These are phyloP conservation scores for Byssochlamys sp. DNA, from an alignment of 2,329 filamentous ascomycete species.

Conservation along the genomic window DNA sequence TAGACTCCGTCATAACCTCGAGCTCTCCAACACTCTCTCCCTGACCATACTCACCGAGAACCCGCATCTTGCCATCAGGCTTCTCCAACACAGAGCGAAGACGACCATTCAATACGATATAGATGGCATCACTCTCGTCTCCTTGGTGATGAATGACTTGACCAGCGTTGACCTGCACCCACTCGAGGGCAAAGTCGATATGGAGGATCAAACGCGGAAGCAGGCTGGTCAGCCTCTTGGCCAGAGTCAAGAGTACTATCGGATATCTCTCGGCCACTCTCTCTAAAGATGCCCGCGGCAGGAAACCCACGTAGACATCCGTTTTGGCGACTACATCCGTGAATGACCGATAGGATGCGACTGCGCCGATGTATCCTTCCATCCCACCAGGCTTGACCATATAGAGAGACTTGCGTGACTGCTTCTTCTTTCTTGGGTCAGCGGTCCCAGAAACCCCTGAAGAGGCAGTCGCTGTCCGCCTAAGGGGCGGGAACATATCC, in stretches of 20 bases:
- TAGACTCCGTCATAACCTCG: conserved; percentile 90
- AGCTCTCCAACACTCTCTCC: conserved; percentile 95
- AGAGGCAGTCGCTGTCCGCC: conserved; percentile 34
- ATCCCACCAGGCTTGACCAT: conserved; percentile 89
- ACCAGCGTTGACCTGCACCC: conserved; percentile 91
- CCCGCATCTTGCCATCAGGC: conserved; percentile 70
- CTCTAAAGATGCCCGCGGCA: conserved; percentile 76
- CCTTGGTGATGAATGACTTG: conserved; percentile 89
- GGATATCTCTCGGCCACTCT: conserved; percentile 88
- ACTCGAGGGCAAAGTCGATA: conserved; percentile 96
- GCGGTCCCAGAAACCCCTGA: conserved; percentile 15
- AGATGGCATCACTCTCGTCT: conserved; percentile 96
- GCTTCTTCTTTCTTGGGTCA: conserved; percentile 29
- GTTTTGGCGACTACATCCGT: conserved; percentile 96
- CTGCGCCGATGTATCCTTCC: conserved; percentile 85
- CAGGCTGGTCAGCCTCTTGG: conserved; percentile 82
- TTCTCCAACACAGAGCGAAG: conserved; percentile 74
- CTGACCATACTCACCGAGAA: conserved; percentile 86
- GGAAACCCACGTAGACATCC: conserved; percentile 92
- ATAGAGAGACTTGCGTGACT: conserved; percentile 63
- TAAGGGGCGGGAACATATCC: conserved; percentile 37
- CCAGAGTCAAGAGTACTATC: conserved; percentile 86
- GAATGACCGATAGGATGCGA: conserved; percentile 91
- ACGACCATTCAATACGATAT: conserved; percentile 90
- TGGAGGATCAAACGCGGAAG: conserved; percentile 83